Conservation (phyloP, 306 rosid species). For the Sicyos edulis region DNA sequence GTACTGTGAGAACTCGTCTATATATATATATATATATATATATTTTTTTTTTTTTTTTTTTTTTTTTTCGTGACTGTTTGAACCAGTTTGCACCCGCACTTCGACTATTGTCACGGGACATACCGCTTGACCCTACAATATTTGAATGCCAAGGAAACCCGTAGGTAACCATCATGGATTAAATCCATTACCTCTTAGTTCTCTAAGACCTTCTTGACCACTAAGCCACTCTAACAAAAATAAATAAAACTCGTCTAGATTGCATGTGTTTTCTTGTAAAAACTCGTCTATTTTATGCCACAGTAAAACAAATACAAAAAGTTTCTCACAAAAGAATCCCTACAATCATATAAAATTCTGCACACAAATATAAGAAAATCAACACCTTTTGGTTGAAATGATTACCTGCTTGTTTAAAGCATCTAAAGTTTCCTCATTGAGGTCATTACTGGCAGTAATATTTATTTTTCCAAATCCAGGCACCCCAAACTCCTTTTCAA, state of each 20-base stretch:
- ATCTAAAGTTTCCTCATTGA: constrained; percentile 92
- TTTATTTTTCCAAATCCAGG: constrained; percentile 51
- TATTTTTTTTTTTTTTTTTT: too few species aligned
- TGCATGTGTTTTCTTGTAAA: neutral
- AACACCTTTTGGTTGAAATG: neutral
- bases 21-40: too few species aligned
- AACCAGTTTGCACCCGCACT: too few species aligned
- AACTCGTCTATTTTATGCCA: neutral
- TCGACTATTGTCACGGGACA: too few species aligned
- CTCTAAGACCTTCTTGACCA: too few species aligned
- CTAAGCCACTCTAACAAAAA: too few species aligned
- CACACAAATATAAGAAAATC: neutral
- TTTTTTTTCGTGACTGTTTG: too few species aligned
- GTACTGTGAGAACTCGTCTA: neutral
- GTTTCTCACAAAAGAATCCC: neutral
- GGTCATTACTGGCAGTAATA: constrained; percentile 93
- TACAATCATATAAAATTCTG: neutral
- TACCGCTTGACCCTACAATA: too few species aligned
- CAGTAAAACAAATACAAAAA: constrained; percentile 1
- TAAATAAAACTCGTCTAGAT: neutral
- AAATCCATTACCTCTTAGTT: too few species aligned
- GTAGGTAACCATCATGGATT: too few species aligned
- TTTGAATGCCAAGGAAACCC: too few species aligned
- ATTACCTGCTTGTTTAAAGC: constrained; percentile 93
- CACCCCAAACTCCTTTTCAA: constrained; percentile 69